phyloP scores from a whole-genome alignment of 495 filamentous ascomycete genomes.

The Entonaema liquescens region DNA sequence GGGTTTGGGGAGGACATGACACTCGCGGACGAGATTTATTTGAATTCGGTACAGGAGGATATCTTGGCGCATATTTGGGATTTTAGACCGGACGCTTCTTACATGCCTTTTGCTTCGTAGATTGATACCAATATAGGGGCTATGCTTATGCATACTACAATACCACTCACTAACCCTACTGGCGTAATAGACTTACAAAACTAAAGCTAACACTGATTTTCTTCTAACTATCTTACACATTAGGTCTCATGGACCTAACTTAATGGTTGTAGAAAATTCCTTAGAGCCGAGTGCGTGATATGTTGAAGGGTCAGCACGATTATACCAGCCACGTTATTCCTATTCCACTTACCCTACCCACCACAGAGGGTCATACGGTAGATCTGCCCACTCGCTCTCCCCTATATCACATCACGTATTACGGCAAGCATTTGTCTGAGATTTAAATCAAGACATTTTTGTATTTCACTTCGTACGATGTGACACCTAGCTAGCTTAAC shows the following conservation, averaged over 20 bases:
- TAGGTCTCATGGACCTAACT: too few species aligned
- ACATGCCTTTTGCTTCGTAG: conserved; percentile 15
- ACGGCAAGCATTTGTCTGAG: background rate
- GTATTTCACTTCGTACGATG: background rate
- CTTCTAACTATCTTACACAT: background rate
- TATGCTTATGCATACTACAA: background rate
- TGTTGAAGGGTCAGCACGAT: too few species aligned
- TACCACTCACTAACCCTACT: background rate
- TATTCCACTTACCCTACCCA: too few species aligned
- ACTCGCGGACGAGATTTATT: conserved; percentile 15
- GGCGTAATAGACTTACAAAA: background rate
- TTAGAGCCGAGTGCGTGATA: too few species aligned
- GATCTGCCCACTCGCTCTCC: too few species aligned
- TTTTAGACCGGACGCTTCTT: conserved; percentile 23
- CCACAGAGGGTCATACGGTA: too few species aligned
- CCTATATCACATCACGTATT: too few species aligned
- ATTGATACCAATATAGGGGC: background rate
- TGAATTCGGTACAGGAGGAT: conserved; percentile 30
- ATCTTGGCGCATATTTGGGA: conserved; percentile 23
- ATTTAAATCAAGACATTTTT: background rate
- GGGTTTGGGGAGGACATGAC: conserved; percentile 11
- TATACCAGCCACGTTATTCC: too few species aligned
- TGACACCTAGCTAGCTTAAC: background rate
- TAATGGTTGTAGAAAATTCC: too few species aligned
- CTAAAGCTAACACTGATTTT: background rate